Evolutionary conservation across 371 early-diverging fungal genomes (phyloP), one percentile per base, ranked within the genome.

Genomic region (Cladochytrium tenue): DNA sequence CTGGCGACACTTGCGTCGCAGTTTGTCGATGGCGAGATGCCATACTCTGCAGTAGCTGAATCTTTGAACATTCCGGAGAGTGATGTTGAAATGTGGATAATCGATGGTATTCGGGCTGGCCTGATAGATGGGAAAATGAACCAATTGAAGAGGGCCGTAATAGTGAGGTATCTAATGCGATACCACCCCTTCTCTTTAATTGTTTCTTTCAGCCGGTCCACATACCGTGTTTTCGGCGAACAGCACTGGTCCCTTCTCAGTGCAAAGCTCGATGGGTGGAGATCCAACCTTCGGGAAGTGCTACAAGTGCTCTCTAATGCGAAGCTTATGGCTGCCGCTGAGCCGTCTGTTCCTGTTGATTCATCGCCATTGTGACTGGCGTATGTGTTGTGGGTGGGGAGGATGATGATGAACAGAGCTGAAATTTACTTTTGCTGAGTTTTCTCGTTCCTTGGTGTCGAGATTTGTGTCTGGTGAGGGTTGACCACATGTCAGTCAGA

Each of bases 91-190:
- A 76, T 93, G 83, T 93, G 93, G 93, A 89, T 94, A 26, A 94
- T 96, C 77, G 93, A 94, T 76, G 89, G 83, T 74, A 94, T 95
- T 63, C 92, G 95, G 32, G 89, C 92, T 34, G 93, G 93, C 53
- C 82, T 96, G 63, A 87, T 95, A n/a, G 94, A 95, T 75, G 95
- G 93, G 69, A 93, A 93, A 78, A 88, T 96, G 80, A 90, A 95
- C 81, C 97, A 95, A 81, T 81, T 95, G 31, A 84, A 87, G 72
- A 86, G 88, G 72, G 87, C 90, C 4, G 89, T 92, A 23, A 78
- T 72, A 26, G 70, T 82, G 53, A 72, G 67, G 79, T 78, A 33
- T n/a, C n/a, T n/a, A n/a, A n/a, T n/a, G n/a, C n/a, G n/a, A n/a
- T n/a, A n/a, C n/a, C n/a, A n/a, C n/a, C n/a, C n/a, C n/a, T n/a